Evolutionary conservation across 2,329 filamentous ascomycete species (phyloP).

Genomic region (Akanthomyces uredinophilus): DNA sequence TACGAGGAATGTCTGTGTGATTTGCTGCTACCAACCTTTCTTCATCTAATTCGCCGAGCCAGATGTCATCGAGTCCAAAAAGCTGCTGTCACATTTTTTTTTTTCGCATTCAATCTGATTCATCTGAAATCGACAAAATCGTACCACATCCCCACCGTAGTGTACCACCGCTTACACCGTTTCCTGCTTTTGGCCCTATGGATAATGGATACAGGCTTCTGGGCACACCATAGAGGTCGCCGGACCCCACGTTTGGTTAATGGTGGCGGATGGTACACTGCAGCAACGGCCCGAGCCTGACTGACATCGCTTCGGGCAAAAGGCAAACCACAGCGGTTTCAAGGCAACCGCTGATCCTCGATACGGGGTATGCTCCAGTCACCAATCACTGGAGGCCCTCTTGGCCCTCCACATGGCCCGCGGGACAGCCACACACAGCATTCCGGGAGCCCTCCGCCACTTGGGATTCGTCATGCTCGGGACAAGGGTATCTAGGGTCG

Average conservation of each 20-base stretch:
- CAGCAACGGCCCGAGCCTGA: not conserved
- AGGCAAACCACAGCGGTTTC: not conserved
- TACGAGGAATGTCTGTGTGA: not conserved
- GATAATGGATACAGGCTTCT: too few species aligned
- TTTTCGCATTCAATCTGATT: not conserved
- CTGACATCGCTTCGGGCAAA: not conserved
- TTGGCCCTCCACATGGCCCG: not conserved
- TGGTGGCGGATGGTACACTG: not conserved
- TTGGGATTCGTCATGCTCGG: not conserved
- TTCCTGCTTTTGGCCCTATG: too few species aligned
- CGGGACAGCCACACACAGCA: not conserved
- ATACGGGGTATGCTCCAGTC: not conserved
- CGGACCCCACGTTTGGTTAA: too few species aligned
- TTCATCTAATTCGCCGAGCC: not conserved
- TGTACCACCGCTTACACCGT: not conserved
- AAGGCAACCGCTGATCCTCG: not conserved
- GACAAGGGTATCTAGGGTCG: not conserved
- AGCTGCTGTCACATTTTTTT: not conserved
- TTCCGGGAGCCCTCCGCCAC: not conserved
- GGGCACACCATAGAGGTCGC: too few species aligned
- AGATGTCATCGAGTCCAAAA: too few species aligned
- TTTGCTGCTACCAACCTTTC: not conserved
- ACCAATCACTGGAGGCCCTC: not conserved
- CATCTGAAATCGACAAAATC: constrained; percentile 1
- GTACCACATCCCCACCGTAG: not conserved